Percentiles rank a stretch among this genome's conserved stretches.
These are phyloP conservation scores for Globisporangium rhizosaccharum DNA, from an alignment of 352 stramenopile species.

Conservation along the genomic window DNA sequence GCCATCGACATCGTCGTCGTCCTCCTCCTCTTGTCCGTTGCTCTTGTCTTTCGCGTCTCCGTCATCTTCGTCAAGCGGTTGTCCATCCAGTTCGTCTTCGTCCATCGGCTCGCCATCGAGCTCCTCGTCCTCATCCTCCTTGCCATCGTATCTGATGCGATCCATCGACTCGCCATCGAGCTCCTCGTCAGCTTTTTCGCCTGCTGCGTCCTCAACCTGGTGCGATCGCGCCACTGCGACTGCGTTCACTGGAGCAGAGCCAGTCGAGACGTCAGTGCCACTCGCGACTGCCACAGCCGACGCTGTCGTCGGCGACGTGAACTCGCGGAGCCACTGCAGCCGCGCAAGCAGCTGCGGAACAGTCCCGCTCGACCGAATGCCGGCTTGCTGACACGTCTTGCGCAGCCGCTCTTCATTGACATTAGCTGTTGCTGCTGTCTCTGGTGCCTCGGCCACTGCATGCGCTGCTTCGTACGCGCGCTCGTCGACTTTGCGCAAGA, in stretches of 20 bases:
- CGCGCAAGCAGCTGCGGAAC: slow-evolving; percentile 35
- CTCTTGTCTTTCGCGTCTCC: not conserved
- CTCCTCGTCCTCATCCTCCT: not conserved
- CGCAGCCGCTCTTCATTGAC: slow-evolving; percentile 50
- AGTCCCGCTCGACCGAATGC: slow-evolving; percentile 47
- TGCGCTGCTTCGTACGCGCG: slow-evolving; percentile 24
- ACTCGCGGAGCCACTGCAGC: slow-evolving; percentile 67
- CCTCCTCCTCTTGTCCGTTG: not conserved
- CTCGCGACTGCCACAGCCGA: not conserved
- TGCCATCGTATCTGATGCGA: slow-evolving; percentile 1
- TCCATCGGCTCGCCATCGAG: slow-evolving; percentile 26
- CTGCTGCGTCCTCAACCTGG: not conserved
- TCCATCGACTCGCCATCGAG: slow-evolving; percentile 33
- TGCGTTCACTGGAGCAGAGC: too few relatives aligned
- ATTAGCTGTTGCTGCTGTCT: slow-evolving; percentile 10
- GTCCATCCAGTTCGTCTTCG: slow-evolving; percentile 19
- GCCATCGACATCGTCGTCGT: slow-evolving; percentile 35
- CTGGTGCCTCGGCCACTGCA: not conserved
- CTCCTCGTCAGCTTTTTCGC: slow-evolving; percentile 18
- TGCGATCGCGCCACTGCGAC: too few relatives aligned
- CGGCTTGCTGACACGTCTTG: slow-evolving; percentile 61
- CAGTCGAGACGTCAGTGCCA: too few relatives aligned
- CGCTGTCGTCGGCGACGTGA: slow-evolving; percentile 36
- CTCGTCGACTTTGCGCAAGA: slow-evolving; percentile 68
- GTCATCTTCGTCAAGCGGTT: slow-evolving; percentile 18